Percentiles rank a stretch among this genome's conserved stretches.
phyloP scores from a whole-genome alignment of 2,329 filamentous ascomycete species.

The Ophiocordyceps camponoti-floridani region DNA sequence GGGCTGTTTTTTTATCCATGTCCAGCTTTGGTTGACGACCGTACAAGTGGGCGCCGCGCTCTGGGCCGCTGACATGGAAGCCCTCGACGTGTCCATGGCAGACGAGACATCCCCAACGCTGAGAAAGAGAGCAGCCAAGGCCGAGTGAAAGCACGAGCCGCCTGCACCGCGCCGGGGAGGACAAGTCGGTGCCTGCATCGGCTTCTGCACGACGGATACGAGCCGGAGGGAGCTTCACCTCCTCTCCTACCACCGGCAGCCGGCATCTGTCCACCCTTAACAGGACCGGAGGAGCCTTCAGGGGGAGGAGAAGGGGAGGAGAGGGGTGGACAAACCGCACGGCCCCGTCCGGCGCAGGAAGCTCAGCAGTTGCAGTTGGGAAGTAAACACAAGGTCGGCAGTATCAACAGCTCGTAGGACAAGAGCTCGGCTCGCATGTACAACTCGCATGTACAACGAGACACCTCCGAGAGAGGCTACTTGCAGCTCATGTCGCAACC shows the following conservation, averaged over 20 bases:
- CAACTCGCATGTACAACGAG: not conserved
- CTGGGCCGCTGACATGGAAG: constrained; percentile 82
- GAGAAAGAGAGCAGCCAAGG: constrained; percentile 29
- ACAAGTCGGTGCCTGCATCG: not conserved
- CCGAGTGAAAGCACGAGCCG: constrained; percentile 18
- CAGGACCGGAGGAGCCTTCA: not conserved
- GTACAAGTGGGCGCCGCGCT: constrained; percentile 63
- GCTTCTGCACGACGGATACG: not conserved
- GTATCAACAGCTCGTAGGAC: not conserved
- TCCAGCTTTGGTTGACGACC: constrained; percentile 2
- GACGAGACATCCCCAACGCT: constrained; percentile 30
- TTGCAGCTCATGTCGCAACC: not conserved
- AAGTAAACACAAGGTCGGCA: not conserved
- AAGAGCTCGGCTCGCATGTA: not conserved
- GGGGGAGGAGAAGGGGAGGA: not conserved
- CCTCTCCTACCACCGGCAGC: too few species aligned
- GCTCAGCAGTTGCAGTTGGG: not conserved
- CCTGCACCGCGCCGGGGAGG: too few species aligned
- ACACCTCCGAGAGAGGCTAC: not conserved
- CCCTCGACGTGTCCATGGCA: constrained; percentile 29
- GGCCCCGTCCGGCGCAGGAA: not conserved
- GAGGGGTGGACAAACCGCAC: not conserved
- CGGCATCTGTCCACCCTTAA: too few species aligned
- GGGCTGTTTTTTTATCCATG: too few species aligned
- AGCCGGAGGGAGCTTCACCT: not conserved